Percentiles rank a stretch among this genome's conserved stretches.
phyloP scores from a whole-genome alignment of 805 yeast genomes.

The Lachancea fermentati region DNA sequence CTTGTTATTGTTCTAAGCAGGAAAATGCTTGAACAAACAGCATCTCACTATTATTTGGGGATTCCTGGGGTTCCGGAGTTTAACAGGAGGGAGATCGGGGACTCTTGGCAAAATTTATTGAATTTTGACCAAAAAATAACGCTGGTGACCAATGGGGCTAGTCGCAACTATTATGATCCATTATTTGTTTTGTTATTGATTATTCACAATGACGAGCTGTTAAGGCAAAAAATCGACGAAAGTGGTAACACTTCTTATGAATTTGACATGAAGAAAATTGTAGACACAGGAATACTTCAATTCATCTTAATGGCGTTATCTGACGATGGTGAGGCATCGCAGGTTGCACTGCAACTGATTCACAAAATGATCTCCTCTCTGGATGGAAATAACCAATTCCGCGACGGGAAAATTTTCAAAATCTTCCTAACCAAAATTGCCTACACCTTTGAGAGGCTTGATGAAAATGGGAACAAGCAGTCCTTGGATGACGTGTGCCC shows the following conservation, averaged over 20 bases:
- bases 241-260: conserved; percentile 23
- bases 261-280: conserved; percentile 50
- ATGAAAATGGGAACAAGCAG: conserved; percentile 14
- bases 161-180: conserved; percentile 51
- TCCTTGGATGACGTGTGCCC: conserved; percentile 34
- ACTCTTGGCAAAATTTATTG: conserved; percentile 29
- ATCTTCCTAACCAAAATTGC: conserved; percentile 43
- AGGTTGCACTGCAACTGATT: conserved; percentile 41
- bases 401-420: conserved; percentile 51
- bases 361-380: conserved; percentile 40
- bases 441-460: conserved; percentile 27
- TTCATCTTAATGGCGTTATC: conserved; percentile 41
- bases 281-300: conserved; percentile 52
- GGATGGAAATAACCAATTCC: conserved; percentile 40
- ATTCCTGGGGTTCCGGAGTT: conserved; percentile 28
- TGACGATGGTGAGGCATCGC: conserved; percentile 21
- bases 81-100: conserved; percentile 1
- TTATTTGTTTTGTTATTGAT: conserved; percentile 60
- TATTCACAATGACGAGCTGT: conserved; percentile 60
- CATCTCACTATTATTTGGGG: conserved; percentile 32
- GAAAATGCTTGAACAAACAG: conserved; percentile 44
- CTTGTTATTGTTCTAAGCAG: conserved; percentile 49
- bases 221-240: conserved; percentile 33
- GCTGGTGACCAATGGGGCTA: conserved; percentile 18
- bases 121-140: conserved; percentile 25